Conservation (phyloP, 148 eudicot genomes). For the Cornus kousa region DNA sequence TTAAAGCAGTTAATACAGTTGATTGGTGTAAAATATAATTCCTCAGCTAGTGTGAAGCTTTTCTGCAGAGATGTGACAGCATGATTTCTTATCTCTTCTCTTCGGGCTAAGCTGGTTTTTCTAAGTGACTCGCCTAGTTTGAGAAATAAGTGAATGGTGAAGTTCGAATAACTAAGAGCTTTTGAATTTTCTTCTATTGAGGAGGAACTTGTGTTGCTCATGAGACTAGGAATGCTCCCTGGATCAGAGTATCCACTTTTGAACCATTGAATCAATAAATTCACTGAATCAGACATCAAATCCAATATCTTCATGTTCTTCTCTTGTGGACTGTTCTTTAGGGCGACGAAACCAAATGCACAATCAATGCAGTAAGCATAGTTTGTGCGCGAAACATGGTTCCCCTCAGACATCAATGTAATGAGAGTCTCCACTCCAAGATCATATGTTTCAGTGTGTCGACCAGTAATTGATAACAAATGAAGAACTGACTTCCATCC, state of each 20-base stretch:
- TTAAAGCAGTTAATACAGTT: conserved; percentile 59
- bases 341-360: conserved; percentile 75
- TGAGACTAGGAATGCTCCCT: conserved; percentile 38
- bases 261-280: conserved; percentile 60
- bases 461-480: conserved; percentile 59
- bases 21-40: conserved; percentile 54
- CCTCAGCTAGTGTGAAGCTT: conserved; percentile 65
- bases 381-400: conserved; percentile 43
- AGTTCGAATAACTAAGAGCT: conserved; percentile 23
- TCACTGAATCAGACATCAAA: conserved; percentile 71
- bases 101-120: conserved; percentile 76
- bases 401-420: conserved; percentile 43
- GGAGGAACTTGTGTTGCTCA: conserved; percentile 48
- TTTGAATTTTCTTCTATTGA: conserved; percentile 44
- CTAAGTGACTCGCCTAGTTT: conserved; percentile 73
- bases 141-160: conserved; percentile 49
- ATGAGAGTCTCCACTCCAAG: conserved; percentile 67
- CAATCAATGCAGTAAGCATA: conserved; percentile 70
- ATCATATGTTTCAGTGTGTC: conserved; percentile 77
- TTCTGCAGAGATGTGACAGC: conserved; percentile 60
- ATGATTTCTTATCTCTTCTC: conserved; percentile 87
- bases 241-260: conserved; percentile 61
- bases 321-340: conserved; percentile 70
- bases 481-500: conserved; percentile 84
- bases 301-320: conserved; percentile 71